Percentiles rank a stretch among this genome's conserved stretches.
These are phyloP conservation scores for Cornus florida DNA, from an alignment of 148 eudicot species.

Conservation along the genomic window DNA sequence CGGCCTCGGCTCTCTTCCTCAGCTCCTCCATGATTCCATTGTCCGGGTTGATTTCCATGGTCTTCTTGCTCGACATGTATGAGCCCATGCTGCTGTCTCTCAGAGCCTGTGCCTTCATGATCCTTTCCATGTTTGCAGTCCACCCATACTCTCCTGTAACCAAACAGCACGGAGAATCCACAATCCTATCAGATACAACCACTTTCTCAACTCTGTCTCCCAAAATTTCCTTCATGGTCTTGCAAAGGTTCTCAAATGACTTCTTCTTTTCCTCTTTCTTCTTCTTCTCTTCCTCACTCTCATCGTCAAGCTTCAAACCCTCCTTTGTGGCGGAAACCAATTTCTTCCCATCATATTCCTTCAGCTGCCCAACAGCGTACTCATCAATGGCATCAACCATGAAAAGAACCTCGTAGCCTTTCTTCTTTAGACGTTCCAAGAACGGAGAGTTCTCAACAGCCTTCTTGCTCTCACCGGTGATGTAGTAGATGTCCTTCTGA, in stretches of 20 bases:
- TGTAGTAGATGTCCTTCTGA: slow-evolving; percentile 84
- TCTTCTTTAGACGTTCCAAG: slow-evolving; percentile 82
- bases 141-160: slow-evolving; percentile 94
- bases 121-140: slow-evolving; percentile 94
- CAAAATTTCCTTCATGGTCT: slow-evolving; percentile 74
- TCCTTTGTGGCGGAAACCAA: slow-evolving; percentile 88
- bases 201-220: slow-evolving; percentile 90
- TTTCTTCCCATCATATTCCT: slow-evolving; percentile 92
- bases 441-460: slow-evolving; percentile 93
- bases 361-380: slow-evolving; percentile 83
- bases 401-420: slow-evolving; percentile 78
- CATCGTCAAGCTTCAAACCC: slow-evolving; percentile 80
- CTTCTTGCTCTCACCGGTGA: slow-evolving; percentile 88
- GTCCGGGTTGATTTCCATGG: slow-evolving; percentile 90
- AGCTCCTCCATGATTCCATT: slow-evolving; percentile 92
- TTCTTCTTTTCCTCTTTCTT: slow-evolving; percentile 79
- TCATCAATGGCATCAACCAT: slow-evolving; percentile 98
- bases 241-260: slow-evolving; percentile 83
- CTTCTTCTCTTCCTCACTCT: slow-evolving; percentile 77
- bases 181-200: slow-evolving; percentile 81
- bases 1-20: slow-evolving; percentile 85
- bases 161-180: slow-evolving; percentile 87
- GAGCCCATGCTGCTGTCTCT: slow-evolving; percentile 86
- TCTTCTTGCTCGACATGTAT: slow-evolving; percentile 96
- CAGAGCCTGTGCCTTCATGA: slow-evolving; percentile 91